Evolutionary conservation across 179 eudicot species (phyloP).

Genomic region (Camellia oleifera): DNA sequence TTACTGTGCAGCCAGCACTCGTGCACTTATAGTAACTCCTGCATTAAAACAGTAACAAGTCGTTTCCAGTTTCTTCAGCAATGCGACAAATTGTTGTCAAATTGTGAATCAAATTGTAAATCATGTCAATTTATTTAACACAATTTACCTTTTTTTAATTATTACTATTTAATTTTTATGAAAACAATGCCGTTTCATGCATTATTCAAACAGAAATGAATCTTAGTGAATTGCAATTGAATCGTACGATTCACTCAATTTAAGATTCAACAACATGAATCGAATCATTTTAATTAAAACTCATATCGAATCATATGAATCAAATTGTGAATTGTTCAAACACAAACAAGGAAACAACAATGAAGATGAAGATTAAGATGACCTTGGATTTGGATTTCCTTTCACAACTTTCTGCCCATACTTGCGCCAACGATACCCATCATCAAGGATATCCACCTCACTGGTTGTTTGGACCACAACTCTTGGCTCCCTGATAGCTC

Average conservation of each 20-base stretch:
- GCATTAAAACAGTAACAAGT: constrained; percentile 13
- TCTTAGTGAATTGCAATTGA: no score
- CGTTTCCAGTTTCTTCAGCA: constrained; percentile 11
- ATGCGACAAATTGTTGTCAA: neutral
- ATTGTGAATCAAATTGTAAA: no score
- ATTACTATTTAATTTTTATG: neutral
- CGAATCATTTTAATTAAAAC: no score
- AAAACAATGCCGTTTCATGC: no score
- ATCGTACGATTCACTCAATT: no score
- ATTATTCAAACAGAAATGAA: no score
- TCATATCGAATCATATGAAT: no score
- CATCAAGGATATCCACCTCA: constrained; percentile 68
- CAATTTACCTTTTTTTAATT: no score
- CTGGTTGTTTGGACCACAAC: constrained; percentile 68
- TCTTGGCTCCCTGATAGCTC: constrained; percentile 71
- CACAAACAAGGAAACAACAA: no score
- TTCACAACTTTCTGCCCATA: constrained; percentile 71
- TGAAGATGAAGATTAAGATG: neutral
- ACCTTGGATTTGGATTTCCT: constrained; percentile 76
- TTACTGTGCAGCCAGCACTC: constrained; percentile 50
- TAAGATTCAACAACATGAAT: no score
- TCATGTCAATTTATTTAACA: no score
- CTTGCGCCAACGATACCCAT: constrained; percentile 68
- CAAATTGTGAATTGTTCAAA: neutral
- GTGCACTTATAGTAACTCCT: constrained; percentile 78